Evolutionary conservation across 1,284 basidiomycete genomes (phyloP).

Genomic region (Tilletiaria anomala): DNA sequence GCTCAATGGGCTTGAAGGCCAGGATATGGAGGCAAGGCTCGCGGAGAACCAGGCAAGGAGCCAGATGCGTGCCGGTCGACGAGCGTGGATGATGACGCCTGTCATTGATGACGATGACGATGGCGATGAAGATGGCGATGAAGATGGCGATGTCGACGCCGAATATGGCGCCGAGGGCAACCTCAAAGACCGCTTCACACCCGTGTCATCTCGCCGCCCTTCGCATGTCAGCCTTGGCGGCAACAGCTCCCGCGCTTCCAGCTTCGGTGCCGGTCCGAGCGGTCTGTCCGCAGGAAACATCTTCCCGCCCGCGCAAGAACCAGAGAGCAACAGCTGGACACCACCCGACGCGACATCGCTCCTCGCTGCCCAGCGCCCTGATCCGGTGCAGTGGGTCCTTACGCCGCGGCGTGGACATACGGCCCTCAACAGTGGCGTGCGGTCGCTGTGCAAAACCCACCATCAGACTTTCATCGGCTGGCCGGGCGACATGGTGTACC

Average conservation of each 20-base stretch:
- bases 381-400: conserved; percentile 54
- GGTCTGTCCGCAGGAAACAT: too few species aligned
- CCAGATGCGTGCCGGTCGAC: neutral
- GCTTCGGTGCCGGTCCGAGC: too few species aligned
- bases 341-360: too few species aligned
- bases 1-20: neutral
- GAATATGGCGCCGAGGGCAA: conserved; percentile 5
- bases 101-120: conserved; percentile 34
- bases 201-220: conserved; percentile 20
- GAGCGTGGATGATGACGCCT: neutral
- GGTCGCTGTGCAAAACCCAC: conserved; percentile 63
- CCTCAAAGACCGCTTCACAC: conserved; percentile 30
- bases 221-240: too few species aligned
- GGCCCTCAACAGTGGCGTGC: conserved; percentile 87
- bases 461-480: conserved; percentile 85
- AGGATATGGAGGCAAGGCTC: neutral
- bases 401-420: conserved; percentile 73
- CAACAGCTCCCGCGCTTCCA: neutral
- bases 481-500: conserved; percentile 64
- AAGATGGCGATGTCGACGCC: conserved; percentile 6
- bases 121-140: conserved; percentile 10
- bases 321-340: too few species aligned
- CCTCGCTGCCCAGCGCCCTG: too few species aligned
- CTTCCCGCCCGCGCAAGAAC: too few species aligned
- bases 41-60: neutral